A percentile compares a stretch with the other conserved stretches of the same genome.
Conservation (phyloP, 257 asterid species). For the Anisodus tanguticus region DNA sequence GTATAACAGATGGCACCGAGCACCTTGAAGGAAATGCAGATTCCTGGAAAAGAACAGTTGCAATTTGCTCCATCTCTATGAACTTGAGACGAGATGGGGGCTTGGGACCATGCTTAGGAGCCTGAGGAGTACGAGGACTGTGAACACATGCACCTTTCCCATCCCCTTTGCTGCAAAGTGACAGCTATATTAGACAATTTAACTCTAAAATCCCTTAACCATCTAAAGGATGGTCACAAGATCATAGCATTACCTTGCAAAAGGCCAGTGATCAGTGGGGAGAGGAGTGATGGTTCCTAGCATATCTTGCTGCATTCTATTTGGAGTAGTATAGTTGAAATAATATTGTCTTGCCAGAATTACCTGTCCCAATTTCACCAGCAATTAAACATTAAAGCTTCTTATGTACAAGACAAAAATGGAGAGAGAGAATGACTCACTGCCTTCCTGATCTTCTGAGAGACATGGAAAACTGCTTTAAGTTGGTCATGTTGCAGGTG, state of each 20-base stretch:
- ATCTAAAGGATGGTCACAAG: background rate
- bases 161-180: constrained; percentile 61
- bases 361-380: constrained; percentile 51
- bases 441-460: constrained; percentile 85
- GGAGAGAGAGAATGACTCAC: constrained; percentile 52
- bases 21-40: constrained; percentile 59
- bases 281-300: constrained; percentile 79
- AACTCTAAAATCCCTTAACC: background rate
- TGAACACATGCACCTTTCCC: constrained; percentile 49
- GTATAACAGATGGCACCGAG: constrained; percentile 69
- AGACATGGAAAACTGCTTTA: constrained; percentile 88
- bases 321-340: constrained; percentile 93
- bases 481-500: constrained; percentile 97
- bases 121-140: constrained; percentile 89
- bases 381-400: background rate
- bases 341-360: constrained; percentile 79
- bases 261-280: constrained; percentile 88
- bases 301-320: constrained; percentile 88
- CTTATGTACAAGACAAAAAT: background rate
- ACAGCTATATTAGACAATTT: background rate
- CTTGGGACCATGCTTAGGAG: constrained; percentile 89
- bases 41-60: constrained; percentile 92
- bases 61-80: constrained; percentile 80
- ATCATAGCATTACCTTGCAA: constrained; percentile 52
- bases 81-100: constrained; percentile 80